phyloP scores from a whole-genome alignment of 2,329 filamentous ascomycete genomes.

The Helotiales sp. region DNA sequence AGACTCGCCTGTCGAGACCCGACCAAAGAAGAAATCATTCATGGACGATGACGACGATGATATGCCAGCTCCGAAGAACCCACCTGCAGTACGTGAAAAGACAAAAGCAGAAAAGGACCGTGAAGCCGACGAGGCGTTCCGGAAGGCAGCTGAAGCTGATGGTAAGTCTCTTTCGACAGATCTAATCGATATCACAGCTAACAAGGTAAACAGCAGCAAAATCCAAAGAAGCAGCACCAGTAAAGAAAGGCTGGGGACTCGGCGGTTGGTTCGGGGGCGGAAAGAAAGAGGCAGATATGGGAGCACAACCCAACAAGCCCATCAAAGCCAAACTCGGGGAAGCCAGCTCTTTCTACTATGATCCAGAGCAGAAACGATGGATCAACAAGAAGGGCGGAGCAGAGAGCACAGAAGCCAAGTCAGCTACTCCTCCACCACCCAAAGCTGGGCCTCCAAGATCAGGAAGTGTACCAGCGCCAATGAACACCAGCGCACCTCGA shows the following conservation, averaged over 20 bases:
- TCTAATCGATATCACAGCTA: conserved; percentile 24
- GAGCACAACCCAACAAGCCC: conserved; percentile 58
- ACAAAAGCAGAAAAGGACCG: conserved; percentile 68
- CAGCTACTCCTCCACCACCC: conserved; percentile 78
- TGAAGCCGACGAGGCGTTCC: conserved; percentile 83
- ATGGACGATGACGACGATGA: conserved; percentile 82
- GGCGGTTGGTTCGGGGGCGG: conserved; percentile 73
- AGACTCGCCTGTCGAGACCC: conserved; percentile 44
- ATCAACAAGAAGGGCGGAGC: conserved; percentile 86
- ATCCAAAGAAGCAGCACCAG: conserved; percentile 49
- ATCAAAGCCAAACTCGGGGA: conserved; percentile 94
- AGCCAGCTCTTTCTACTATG: conserved; percentile 89
- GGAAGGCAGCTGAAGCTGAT: conserved; percentile 77
- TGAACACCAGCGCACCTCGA: conserved; percentile 5
- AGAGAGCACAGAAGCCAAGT: conserved; percentile 57
- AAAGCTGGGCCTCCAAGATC: conserved; percentile 48
- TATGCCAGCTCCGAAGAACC: conserved; percentile 48
- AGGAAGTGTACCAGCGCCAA: conserved; percentile 20
- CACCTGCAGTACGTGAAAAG: conserved; percentile 51
- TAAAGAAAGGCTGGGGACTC: conserved; percentile 76
- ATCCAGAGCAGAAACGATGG: conserved; percentile 96
- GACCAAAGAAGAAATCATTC: conserved; percentile 72
- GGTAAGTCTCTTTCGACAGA: conserved; percentile 50
- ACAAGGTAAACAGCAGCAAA: conserved; percentile 56
- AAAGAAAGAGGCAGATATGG: conserved; percentile 53